These are phyloP conservation scores for Saccharomyces jurei DNA, from an alignment of 805 yeast genomes.

Conservation along the genomic window DNA sequence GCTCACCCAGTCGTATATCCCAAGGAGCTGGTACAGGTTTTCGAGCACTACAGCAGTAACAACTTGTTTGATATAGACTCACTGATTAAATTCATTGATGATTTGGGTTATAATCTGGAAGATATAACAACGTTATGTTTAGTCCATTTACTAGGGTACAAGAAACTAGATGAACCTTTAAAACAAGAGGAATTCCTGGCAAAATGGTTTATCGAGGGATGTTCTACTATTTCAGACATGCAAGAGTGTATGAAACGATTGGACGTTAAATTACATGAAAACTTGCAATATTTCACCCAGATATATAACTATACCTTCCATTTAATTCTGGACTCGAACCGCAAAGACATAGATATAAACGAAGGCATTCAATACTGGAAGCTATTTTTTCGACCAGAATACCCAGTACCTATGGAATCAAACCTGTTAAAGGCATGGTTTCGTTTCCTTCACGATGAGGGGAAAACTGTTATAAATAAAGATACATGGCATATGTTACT, in stretches of 20 bases:
- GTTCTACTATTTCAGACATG: conserved; percentile 42
- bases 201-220: conserved; percentile 20
- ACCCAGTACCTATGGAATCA: conserved; percentile 19
- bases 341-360: conserved; percentile 47
- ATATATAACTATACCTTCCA: conserved; percentile 68
- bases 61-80: conserved; percentile 66
- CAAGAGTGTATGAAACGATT: conserved; percentile 30
- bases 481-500: conserved; percentile 86
- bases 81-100: conserved; percentile 58
- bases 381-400: conserved; percentile 39
- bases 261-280: conserved; percentile 28
- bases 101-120: conserved; percentile 64
- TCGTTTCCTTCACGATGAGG: conserved; percentile 38
- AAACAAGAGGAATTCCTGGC: conserved; percentile 17
- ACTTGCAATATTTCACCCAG: conserved; percentile 39
- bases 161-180: conserved; percentile 14
- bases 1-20: conserved; percentile 10
- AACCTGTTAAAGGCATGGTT: conserved; percentile 48
- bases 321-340: conserved; percentile 53
- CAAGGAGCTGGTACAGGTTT: conserved; percentile 11
- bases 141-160: conserved; percentile 53
- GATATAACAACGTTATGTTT: conserved; percentile 62
- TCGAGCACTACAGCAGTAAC: conserved; percentile 15
- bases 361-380: conserved; percentile 73
- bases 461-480: conserved; percentile 45